phyloP scores from a whole-genome alignment of 345 rosid genomes.

The Camelina laxa region DNA sequence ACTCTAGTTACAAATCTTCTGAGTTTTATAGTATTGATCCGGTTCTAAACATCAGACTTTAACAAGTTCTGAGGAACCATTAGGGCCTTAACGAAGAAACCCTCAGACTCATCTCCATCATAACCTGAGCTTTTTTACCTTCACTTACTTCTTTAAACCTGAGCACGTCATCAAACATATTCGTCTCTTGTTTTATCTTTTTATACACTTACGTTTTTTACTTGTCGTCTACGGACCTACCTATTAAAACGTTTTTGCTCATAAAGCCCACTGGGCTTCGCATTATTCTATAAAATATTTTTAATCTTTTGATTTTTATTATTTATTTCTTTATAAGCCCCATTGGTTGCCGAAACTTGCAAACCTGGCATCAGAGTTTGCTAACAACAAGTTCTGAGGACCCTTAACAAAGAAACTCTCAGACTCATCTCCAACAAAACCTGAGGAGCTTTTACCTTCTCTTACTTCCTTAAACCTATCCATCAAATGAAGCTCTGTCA shows the following conservation, averaged over 20 bases:
- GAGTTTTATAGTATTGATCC: too few species aligned
- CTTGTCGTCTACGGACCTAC: background rate
- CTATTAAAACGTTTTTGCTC: background rate
- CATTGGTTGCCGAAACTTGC: slow-evolving; percentile 59
- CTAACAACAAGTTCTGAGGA: slow-evolving; percentile 65
- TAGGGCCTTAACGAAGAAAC: too few species aligned
- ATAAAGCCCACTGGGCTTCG: slow-evolving; percentile 31
- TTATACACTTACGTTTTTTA: background rate
- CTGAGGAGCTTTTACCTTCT: slow-evolving; percentile 48
- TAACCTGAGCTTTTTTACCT: too few species aligned
- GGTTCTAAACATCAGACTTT: too few species aligned
- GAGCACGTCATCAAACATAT: too few species aligned
- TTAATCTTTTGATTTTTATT: background rate
- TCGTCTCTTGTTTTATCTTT: too few species aligned
- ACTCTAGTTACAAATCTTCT: too few species aligned
- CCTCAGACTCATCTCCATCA: too few species aligned
- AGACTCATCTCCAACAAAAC: slow-evolving; percentile 49
- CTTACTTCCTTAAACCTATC: slow-evolving; percentile 50
- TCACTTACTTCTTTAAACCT: too few species aligned
- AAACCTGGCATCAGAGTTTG: slow-evolving; percentile 54
- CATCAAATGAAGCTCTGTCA: slow-evolving; percentile 54
- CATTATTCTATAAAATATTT: slow-evolving; percentile 28
- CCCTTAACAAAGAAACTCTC: slow-evolving; percentile 84
- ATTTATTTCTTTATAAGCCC: slow-evolving; percentile 55
- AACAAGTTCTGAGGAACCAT: too few species aligned